These are phyloP conservation scores for Globisporangium nunn DNA, from an alignment of 352 stramenopile genomes.

Conservation along the genomic window DNA sequence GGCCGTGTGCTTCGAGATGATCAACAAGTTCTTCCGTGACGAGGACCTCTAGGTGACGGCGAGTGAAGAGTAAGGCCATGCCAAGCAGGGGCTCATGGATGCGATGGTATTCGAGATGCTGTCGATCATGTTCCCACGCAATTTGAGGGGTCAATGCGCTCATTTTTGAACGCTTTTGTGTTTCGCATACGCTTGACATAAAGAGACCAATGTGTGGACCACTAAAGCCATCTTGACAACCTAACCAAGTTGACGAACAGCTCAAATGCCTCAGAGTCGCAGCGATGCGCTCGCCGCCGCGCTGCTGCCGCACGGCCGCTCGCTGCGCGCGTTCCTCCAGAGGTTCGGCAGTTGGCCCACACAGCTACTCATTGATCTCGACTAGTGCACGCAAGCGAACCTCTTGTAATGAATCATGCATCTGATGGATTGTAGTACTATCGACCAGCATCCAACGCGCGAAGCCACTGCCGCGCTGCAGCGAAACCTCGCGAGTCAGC, in stretches of 20 bases:
- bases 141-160: background rate
- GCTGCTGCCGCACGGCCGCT: conserved; percentile 19
- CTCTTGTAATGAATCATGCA: background rate
- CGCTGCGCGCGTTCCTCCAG: conserved; percentile 32
- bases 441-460: conserved; percentile 4
- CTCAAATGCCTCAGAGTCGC: conserved; percentile 12
- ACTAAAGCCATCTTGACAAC: conserved; percentile 9
- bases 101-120: too few relatives aligned
- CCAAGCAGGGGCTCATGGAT: too few relatives aligned
- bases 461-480: conserved; percentile 6
- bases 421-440: conserved; percentile 11
- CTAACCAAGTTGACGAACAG: background rate
- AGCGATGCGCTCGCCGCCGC: conserved; percentile 5
- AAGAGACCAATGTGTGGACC: background rate
- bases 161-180: background rate
- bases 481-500: conserved; percentile 8
- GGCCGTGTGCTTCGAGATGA: conserved; percentile 84
- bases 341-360: conserved; percentile 13
- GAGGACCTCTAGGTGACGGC: conserved; percentile 23
- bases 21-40: conserved; percentile 86
- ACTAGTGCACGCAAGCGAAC: background rate
- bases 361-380: background rate
- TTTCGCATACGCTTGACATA: background rate
- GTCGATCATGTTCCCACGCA: background rate
- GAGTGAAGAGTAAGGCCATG: background rate